A percentile compares a stretch with the other conserved stretches of the same genome.
These are phyloP conservation scores for Chrysochromulina tobinii DNA, from an alignment of 78 protist genomes.

Conservation along the genomic window DNA sequence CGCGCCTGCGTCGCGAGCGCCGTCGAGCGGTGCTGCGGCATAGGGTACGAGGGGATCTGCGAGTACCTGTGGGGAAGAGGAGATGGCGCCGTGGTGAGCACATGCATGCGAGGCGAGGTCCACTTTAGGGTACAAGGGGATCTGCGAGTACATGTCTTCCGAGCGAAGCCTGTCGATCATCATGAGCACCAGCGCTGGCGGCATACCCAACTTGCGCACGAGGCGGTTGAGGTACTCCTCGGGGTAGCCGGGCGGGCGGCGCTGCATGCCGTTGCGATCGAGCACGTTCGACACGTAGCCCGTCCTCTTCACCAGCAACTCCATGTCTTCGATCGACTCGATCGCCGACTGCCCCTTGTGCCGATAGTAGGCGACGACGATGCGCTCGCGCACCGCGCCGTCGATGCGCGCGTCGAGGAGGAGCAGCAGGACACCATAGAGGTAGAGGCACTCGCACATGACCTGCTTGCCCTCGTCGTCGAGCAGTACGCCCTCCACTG, in stretches of 20 bases:
- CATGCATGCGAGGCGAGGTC: neutral
- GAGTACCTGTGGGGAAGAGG: neutral
- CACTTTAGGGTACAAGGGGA: neutral
- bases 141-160: slow-evolving; percentile 85
- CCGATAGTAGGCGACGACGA: slow-evolving; percentile 90
- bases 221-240: slow-evolving; percentile 79
- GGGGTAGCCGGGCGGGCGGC: slow-evolving; percentile 85
- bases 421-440: slow-evolving; percentile 93
- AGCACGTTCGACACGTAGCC: slow-evolving; percentile 68
- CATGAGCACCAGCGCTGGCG: slow-evolving; percentile 57
- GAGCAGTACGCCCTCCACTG: slow-evolving; percentile 74
- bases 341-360: slow-evolving; percentile 75
- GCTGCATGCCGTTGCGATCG: neutral
- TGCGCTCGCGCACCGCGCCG: slow-evolving; percentile 93
- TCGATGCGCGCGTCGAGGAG: slow-evolving; percentile 84
- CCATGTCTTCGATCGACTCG: slow-evolving; percentile 84
- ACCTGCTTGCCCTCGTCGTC: slow-evolving; percentile 94
- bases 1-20: slow-evolving; percentile 89
- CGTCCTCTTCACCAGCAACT: slow-evolving; percentile 81
- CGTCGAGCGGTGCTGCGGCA: slow-evolving; percentile 93
- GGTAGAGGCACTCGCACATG: slow-evolving; percentile 83
- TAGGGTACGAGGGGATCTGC: slow-evolving; percentile 82
- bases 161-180: slow-evolving; percentile 87
- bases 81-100: neutral
- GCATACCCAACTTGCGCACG: neutral